phyloP scores from a whole-genome alignment of 106 monocot genomes.

The Acanthochlamys bracteata region DNA sequence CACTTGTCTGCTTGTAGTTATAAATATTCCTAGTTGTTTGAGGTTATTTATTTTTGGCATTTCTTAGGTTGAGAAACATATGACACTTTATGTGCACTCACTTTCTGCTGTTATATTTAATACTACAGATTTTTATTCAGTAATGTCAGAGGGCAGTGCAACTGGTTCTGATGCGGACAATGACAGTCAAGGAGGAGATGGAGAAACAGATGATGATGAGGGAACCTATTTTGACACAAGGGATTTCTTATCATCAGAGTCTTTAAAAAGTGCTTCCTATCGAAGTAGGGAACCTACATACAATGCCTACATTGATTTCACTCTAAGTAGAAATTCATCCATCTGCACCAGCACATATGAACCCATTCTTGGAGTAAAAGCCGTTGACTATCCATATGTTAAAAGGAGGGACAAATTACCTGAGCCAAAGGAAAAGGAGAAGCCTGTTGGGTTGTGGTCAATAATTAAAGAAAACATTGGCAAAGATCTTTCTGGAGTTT shows the following conservation, averaged over 20 bases:
- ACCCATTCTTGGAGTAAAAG: conserved; percentile 21
- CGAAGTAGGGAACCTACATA: conserved; percentile 48
- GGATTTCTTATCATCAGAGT: conserved; percentile 82
- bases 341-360: conserved; percentile 18
- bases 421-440: conserved; percentile 94
- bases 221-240: conserved; percentile 75
- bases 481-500: conserved; percentile 95
- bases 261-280: conserved; percentile 73
- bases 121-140: conserved; percentile 88
- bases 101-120: no score
- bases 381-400: conserved; percentile 53
- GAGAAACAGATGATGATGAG: conserved; percentile 86
- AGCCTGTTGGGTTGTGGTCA: conserved; percentile 89
- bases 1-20: no score
- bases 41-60: no score
- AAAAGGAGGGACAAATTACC: conserved; percentile 73
- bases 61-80: no score
- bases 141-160: conserved; percentile 78
- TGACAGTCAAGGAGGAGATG: conserved; percentile 82
- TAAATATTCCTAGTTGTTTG: no score
- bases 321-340: conserved; percentile 12
- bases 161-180: conserved; percentile 88
- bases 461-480: conserved; percentile 99
- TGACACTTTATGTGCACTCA: no score
- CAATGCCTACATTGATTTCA: conserved; percentile 28